Evolutionary conservation across 345 rosid species (phyloP), one percentile per base, ranked within the genome.

Genomic region (Hibiscus trionum): DNA sequence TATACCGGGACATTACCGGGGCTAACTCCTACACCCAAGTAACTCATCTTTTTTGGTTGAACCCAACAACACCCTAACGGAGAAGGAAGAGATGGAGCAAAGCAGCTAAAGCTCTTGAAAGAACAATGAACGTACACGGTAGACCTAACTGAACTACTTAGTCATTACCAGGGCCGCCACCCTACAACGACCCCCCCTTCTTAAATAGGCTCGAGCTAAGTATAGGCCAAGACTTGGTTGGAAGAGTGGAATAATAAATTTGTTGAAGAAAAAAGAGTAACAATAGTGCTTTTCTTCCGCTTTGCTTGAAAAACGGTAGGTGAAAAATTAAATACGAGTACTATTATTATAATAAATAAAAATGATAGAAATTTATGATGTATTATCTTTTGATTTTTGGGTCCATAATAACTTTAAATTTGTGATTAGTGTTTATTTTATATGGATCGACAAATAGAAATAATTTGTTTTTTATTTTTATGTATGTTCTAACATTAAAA

Each of bases 21-120:
- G 80, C 93, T 87, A 59, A 80, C 87, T 39, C 87, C 94, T 66
- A 86, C 88, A 6, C 90, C 88, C 72, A 84, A 75, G 55, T 77
- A 88, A 76, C 86, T 88, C 89, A 87, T 90, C 47, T 55, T 69
- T 84, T 58, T 72, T 44, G 15, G 29, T 35, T 27, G 19, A 47
- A 42, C 57, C 52, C 61, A 47, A 47, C 56, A 44, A 70, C 19
- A 21, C 49, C 5, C 65, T 10, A 35, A n/a, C 59, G 58, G 61
- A 24, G 5, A 62, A 14, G 17, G 52, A 57, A 17, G 29, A 57
- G 26, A 16, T 46, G 39, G 7, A 53, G 2, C 7, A 24, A 21
- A 29, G 0, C 12, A 27, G 24, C 8, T 27, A 55, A 17, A 26
- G 0, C 49, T 47, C 52, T 50, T 50, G 26, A 0, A 21, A 67